Evolutionary conservation across 768 basidiomycete genomes (phyloP).

Genomic region (Termitomyces sp.): DNA sequence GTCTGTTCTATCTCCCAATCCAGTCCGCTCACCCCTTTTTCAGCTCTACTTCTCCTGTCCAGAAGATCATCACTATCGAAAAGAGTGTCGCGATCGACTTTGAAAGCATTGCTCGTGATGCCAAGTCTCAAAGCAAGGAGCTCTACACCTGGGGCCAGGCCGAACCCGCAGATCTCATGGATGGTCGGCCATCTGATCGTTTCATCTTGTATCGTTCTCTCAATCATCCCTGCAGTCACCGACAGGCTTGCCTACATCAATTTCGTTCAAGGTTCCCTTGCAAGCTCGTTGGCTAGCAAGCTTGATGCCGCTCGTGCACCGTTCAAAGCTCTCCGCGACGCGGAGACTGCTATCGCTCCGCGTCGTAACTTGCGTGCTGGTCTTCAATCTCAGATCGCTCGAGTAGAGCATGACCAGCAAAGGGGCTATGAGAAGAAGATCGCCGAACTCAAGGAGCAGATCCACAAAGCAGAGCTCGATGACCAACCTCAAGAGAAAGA

Average conservation of each 20-base stretch:
- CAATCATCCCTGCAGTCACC: conserved; percentile 44
- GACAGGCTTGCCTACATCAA: conserved; percentile 83
- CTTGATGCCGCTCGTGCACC: conserved; percentile 63
- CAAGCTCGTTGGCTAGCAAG: conserved; percentile 55
- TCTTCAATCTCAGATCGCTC: conserved; percentile 57
- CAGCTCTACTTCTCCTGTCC: conserved; percentile 61
- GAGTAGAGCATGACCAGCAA: conserved; percentile 65
- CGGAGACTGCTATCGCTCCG: conserved; percentile 59
- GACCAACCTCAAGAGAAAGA: conserved; percentile 70
- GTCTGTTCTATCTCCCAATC: background rate
- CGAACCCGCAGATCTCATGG: conserved; percentile 70
- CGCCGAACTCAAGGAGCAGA: conserved; percentile 65
- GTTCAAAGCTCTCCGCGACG: conserved; percentile 69
- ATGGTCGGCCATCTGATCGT: conserved; percentile 44
- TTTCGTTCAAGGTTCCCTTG: conserved; percentile 70
- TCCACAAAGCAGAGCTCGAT: conserved; percentile 60
- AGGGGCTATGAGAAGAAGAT: conserved; percentile 65
- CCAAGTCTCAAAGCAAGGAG: conserved; percentile 77
- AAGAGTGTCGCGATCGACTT: conserved; percentile 79
- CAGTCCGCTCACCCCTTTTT: conserved; percentile 9
- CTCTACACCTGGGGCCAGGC: conserved; percentile 81
- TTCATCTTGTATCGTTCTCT: conserved; percentile 10
- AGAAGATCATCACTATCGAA: conserved; percentile 75
- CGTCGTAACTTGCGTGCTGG: conserved; percentile 58
- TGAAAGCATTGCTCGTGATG: conserved; percentile 62